Evolutionary conservation across 192 early-diverging fungal species (phyloP).

Genomic region (Coemansia sp.): DNA sequence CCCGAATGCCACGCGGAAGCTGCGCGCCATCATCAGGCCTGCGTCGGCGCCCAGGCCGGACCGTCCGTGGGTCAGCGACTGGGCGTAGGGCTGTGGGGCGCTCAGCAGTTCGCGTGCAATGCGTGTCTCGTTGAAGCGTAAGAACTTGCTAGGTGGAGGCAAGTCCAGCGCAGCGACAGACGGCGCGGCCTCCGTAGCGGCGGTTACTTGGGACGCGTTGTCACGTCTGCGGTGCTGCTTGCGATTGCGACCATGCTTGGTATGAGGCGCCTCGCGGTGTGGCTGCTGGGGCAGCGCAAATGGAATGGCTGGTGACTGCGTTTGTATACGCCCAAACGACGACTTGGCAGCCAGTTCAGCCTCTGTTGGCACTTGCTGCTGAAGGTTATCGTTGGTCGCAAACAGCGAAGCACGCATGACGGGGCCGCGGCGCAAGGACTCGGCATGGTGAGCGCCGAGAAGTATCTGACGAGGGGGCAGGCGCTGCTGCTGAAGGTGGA

Average conservation of each 20-base stretch:
- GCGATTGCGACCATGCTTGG: neutral
- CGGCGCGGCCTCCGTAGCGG: neutral
- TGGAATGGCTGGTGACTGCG: conserved; percentile 14
- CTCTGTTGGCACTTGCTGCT: neutral
- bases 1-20: conserved; percentile 84
- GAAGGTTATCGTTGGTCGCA: conserved; percentile 1
- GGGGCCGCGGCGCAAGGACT: conserved; percentile 29
- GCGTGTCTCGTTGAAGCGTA: conserved; percentile 27
- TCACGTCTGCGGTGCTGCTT: neutral
- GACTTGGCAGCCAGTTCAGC: neutral
- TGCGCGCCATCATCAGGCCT: conserved; percentile 75
- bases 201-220: neutral
- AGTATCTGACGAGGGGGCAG: conserved; percentile 23
- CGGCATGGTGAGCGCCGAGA: conserved; percentile 23
- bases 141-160: conserved; percentile 40
- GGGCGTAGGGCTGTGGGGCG: conserved; percentile 22
- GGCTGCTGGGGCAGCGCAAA: conserved; percentile 6
- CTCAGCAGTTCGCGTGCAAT: conserved; percentile 12
- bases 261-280: neutral
- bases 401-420: conserved; percentile 51
- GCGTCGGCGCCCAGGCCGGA: conserved; percentile 63
- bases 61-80: conserved; percentile 42
- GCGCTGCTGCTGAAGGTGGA: neutral
- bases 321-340: conserved; percentile 9
- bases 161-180: conserved; percentile 25